These are phyloP conservation scores for Chamaecyparis obtusa DNA, from an alignment of 75 land plant species.

Conservation along the genomic window DNA sequence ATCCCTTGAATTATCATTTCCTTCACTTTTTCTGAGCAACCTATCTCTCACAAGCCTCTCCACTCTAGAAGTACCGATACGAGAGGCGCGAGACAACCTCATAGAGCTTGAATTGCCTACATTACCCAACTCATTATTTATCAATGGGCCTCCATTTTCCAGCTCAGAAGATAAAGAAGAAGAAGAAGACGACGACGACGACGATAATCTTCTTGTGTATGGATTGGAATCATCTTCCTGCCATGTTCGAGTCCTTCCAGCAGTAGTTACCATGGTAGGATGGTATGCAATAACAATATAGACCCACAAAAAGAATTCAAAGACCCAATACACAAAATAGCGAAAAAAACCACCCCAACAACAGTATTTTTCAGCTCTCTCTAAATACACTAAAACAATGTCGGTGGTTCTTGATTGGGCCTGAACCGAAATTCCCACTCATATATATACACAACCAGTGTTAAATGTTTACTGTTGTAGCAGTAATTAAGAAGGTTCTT, in stretches of 20 bases:
- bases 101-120: background rate
- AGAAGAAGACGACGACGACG: background rate
- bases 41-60: conserved; percentile 52
- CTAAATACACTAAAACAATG: background rate
- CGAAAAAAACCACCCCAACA: background rate
- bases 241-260: background rate
- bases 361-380: background rate
- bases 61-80: conserved; percentile 26
- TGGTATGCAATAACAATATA: background rate
- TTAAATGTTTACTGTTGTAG: background rate
- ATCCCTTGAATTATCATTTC: conserved; percentile 14
- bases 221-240: background rate
- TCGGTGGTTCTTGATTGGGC: conserved; percentile 2
- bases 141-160: background rate
- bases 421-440: background rate
- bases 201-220: background rate
- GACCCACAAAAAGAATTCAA: background rate
- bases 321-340: background rate
- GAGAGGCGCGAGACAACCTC: conserved; percentile 28
- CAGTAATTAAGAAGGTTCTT: background rate
- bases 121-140: background rate
- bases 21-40: conserved; percentile 36
- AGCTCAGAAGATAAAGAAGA: background rate
- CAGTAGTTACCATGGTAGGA: background rate
- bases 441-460: background rate